These are phyloP conservation scores for Warburgia ugandensis DNA, from an alignment of 164 flowering plant genomes.

Conservation along the genomic window DNA sequence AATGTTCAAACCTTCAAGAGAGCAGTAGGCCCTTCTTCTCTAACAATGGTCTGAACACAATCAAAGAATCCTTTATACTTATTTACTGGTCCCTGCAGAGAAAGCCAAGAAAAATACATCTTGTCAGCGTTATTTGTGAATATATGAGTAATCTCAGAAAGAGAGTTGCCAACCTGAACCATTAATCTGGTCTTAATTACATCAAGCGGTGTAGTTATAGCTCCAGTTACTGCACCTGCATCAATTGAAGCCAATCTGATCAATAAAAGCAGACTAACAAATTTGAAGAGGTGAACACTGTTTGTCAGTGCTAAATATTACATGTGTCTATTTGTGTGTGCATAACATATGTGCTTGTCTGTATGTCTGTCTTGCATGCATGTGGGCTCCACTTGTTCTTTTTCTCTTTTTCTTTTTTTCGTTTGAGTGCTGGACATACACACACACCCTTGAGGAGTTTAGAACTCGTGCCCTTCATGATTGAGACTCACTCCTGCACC, in stretches of 20 bases:
- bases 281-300: too few relatives aligned
- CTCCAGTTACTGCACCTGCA: constrained; percentile 90
- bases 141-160: too few relatives aligned
- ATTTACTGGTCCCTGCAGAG: constrained; percentile 59
- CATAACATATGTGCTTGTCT: too few relatives aligned
- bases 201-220: constrained; percentile 92
- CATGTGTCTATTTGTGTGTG: too few relatives aligned
- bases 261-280: neutral
- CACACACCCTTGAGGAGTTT: too few relatives aligned
- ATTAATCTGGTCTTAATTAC: constrained; percentile 95
- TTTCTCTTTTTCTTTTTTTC: too few relatives aligned
- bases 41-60: constrained; percentile 62
- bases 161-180: constrained; percentile 81
- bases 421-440: too few relatives aligned
- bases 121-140: neutral
- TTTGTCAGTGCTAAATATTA: too few relatives aligned
- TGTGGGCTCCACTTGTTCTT: too few relatives aligned
- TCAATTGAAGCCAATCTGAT: neutral
- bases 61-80: constrained; percentile 69
- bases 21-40: constrained; percentile 79
- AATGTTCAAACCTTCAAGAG: constrained; percentile 60
- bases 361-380: too few relatives aligned
- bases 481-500: too few relatives aligned
- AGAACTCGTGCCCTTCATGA: too few relatives aligned
- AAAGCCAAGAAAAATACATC: neutral